A percentile compares a stretch with the other conserved stretches of the same genome.
phyloP scores from a whole-genome alignment of 345 rosid species.

The Acer campestre region DNA sequence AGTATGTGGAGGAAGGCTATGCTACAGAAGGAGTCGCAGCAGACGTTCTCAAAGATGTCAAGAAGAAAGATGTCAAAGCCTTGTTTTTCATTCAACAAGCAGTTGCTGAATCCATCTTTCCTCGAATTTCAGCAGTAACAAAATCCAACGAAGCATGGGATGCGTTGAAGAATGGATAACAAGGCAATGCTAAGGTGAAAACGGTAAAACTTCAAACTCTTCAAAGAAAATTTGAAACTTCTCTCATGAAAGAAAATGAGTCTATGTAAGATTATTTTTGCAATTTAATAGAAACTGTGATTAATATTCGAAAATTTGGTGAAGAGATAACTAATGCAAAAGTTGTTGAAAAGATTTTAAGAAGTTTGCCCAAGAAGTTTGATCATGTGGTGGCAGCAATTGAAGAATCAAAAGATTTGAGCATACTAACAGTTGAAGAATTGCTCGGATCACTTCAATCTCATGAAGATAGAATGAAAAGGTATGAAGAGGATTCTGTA shows the following conservation, averaged over 20 bases:
- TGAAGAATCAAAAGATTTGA: too few relatives aligned
- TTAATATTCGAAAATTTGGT: not conserved
- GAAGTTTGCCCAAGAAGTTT: too few relatives aligned
- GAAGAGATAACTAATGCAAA: not conserved
- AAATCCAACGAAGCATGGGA: not conserved
- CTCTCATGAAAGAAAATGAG: not conserved
- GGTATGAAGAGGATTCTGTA: too few relatives aligned
- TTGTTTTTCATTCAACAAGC: conserved; percentile 3
- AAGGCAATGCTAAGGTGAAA: not conserved
- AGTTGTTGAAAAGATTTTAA: not conserved
- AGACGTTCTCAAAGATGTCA: not conserved
- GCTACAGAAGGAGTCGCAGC: not conserved
- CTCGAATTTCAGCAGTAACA: not conserved
- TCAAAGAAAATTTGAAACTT: not conserved
- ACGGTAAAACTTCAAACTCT: conserved; percentile 12
- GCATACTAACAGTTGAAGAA: too few relatives aligned
- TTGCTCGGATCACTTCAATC: too few relatives aligned
- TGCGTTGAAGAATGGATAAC: not conserved
- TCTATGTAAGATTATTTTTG: not conserved
- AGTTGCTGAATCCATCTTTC: not conserved
- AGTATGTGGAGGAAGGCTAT: not conserved
- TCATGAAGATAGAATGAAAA: too few relatives aligned
- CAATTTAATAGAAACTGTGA: not conserved
- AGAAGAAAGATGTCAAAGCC: conserved; percentile 7
- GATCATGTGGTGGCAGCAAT: too few relatives aligned